A percentile compares a stretch with the other conserved stretches of the same genome.
These are phyloP conservation scores for Puccinia polysora DNA, from an alignment of 1,284 basidiomycete genomes.

Conservation along the genomic window DNA sequence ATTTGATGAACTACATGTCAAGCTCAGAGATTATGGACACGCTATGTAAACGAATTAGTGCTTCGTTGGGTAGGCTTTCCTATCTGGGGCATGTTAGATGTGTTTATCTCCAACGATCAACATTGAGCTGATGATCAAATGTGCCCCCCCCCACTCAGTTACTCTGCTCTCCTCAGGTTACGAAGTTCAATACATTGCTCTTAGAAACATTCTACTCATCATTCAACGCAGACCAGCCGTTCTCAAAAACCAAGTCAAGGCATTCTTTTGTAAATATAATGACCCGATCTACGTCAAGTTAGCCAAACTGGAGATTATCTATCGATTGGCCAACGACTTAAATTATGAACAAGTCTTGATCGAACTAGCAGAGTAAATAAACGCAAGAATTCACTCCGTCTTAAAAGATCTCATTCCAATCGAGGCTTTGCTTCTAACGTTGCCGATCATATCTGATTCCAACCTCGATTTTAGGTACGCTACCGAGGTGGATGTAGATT, in stretches of 20 bases:
- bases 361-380: constrained; percentile 81
- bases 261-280: constrained; percentile 99
- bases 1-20: constrained; percentile 99
- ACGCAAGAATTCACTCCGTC: too few relatives aligned
- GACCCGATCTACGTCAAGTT: constrained; percentile 97
- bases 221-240: constrained; percentile 89
- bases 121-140: too few relatives aligned
- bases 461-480: too few relatives aligned
- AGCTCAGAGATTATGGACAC: constrained; percentile 61
- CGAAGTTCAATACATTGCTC: constrained; percentile 95
- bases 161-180: constrained; percentile 90
- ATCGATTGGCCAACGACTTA: constrained; percentile 80
- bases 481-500: constrained; percentile 95
- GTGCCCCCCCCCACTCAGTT: constrained; percentile 60
- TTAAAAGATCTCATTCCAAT: too few relatives aligned
- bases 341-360: constrained; percentile 87
- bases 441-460: too few relatives aligned
- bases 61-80: constrained; percentile 74
- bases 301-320: constrained; percentile 98
- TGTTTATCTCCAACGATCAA: too few relatives aligned
- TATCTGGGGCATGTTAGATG: too few relatives aligned
- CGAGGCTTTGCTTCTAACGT: too few relatives aligned
- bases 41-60: constrained; percentile 58
- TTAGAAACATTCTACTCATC: constrained; percentile 93
- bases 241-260: constrained; percentile 92